Percentiles rank a stretch among this genome's conserved stretches.
Evolutionary conservation across 805 yeast species (phyloP).

Genomic region (Spathaspora arborariae): DNA sequence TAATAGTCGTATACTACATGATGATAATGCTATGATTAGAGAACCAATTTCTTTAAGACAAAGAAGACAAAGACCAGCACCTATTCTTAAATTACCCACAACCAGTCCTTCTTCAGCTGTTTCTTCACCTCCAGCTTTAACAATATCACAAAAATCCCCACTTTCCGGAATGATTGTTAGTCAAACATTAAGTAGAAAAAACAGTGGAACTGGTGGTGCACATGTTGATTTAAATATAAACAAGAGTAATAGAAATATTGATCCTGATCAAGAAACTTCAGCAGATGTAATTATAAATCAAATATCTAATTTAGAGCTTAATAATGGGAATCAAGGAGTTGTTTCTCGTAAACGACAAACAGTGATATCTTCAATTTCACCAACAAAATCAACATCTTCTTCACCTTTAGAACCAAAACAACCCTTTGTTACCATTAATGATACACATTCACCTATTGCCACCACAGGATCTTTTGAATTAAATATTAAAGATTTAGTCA

Average conservation of each 20-base stretch:
- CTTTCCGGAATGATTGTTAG: constrained; percentile 1
- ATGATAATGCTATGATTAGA: constrained; percentile 6
- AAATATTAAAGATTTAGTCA: constrained; percentile 60
- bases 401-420: constrained; percentile 15
- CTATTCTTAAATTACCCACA: constrained; percentile 20
- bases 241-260: constrained; percentile 17
- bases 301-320: constrained; percentile 22
- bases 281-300: constrained; percentile 23
- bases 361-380: constrained; percentile 40
- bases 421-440: constrained; percentile 8
- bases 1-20: not conserved
- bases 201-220: not conserved
- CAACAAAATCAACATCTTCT: constrained; percentile 28
- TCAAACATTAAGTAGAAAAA: constrained; percentile 4
- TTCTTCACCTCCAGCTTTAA: not conserved
- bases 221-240: constrained; percentile 6
- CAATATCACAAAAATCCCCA: not conserved
- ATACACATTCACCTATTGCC: constrained; percentile 26
- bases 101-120: not conserved
- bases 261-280: constrained; percentile 20
- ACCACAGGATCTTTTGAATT: constrained; percentile 30
- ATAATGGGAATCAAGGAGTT: not conserved
- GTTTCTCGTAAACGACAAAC: constrained; percentile 33
- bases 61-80: constrained; percentile 28
- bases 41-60: constrained; percentile 14